A percentile compares a stretch with the other conserved stretches of the same genome.
phyloP scores from a whole-genome alignment of 2,329 filamentous ascomycete species.

The Talaromyces marneffei region DNA sequence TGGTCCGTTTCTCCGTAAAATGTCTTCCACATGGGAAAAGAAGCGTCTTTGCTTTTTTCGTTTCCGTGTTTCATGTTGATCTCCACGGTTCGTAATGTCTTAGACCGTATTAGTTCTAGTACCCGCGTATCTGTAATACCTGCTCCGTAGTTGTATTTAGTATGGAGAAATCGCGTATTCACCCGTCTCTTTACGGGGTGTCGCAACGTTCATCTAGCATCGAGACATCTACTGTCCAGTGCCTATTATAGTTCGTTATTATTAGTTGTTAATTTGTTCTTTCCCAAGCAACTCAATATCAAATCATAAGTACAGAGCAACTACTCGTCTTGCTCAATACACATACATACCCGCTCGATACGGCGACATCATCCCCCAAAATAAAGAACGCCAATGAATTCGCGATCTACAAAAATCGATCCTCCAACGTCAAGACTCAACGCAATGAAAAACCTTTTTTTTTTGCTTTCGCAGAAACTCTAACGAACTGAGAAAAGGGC shows the following conservation, averaged over 20 bases:
- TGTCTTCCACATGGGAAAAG: not conserved
- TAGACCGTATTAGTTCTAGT: not conserved
- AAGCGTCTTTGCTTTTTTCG: not conserved
- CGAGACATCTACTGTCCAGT: no score
- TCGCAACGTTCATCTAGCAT: not conserved
- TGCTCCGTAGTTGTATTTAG: no score
- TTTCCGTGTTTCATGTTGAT: not conserved
- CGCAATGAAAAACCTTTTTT: not conserved
- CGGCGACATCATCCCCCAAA: not conserved
- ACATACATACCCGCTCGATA: not conserved
- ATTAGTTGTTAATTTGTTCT: not conserved
- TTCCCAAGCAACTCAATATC: not conserved
- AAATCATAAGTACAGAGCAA: not conserved
- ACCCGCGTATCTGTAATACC: not conserved
- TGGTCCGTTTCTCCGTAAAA: not conserved
- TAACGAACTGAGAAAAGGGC: not conserved
- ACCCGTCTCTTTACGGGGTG: not conserved
- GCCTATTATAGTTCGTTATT: not conserved
- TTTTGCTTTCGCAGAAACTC: not conserved
- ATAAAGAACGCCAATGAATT: not conserved
- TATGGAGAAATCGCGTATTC: not conserved
- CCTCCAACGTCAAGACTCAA: not conserved
- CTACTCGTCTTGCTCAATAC: not conserved
- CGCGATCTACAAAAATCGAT: not conserved
- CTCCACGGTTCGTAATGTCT: not conserved